These are phyloP conservation scores for Amanita jacksonii DNA, from an alignment of 768 basidiomycete genomes.

Conservation along the genomic window DNA sequence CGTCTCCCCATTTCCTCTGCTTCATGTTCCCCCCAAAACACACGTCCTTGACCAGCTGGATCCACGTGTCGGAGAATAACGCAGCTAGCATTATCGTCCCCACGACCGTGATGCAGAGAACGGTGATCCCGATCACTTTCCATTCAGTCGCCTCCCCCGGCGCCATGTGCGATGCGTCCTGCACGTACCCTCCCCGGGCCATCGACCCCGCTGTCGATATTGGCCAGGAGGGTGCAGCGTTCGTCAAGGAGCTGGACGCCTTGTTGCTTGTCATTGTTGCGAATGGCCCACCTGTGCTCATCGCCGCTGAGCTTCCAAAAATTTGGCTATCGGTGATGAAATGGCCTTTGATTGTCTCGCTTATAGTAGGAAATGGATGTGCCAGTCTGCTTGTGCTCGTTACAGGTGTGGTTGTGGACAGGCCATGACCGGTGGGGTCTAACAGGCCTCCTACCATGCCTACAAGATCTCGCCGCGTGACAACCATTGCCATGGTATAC, in stretches of 20 bases:
- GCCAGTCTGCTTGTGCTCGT: background rate
- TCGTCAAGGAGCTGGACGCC: background rate
- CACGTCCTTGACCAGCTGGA: conserved; percentile 46
- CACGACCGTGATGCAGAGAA: conserved; percentile 53
- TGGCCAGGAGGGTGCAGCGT: background rate
- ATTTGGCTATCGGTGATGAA: background rate
- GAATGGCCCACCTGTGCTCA: background rate
- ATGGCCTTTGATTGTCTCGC: background rate
- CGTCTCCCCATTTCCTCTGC: conserved; percentile 27
- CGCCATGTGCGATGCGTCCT: conserved; percentile 21
- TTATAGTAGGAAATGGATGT: background rate
- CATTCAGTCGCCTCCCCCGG: conserved; percentile 42
- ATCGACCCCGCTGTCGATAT: background rate
- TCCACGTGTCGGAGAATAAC: conserved; percentile 67
- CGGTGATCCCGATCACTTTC: conserved; percentile 62
- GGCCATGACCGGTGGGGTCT: background rate
- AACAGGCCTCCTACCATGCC: conserved; percentile 13
- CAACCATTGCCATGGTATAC: background rate
- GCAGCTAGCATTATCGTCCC: conserved; percentile 44
- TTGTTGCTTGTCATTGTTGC: background rate
- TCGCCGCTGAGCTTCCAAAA: background rate
- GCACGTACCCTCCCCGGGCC: background rate
- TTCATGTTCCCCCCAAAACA: conserved; percentile 25
- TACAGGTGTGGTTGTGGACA: background rate
- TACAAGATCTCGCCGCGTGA: conserved; percentile 11